A percentile compares a stretch with the other conserved stretches of the same genome.
Evolutionary conservation across 2,329 filamentous ascomycete species (phyloP).

Genomic region (Tolypocladium capitatum): DNA sequence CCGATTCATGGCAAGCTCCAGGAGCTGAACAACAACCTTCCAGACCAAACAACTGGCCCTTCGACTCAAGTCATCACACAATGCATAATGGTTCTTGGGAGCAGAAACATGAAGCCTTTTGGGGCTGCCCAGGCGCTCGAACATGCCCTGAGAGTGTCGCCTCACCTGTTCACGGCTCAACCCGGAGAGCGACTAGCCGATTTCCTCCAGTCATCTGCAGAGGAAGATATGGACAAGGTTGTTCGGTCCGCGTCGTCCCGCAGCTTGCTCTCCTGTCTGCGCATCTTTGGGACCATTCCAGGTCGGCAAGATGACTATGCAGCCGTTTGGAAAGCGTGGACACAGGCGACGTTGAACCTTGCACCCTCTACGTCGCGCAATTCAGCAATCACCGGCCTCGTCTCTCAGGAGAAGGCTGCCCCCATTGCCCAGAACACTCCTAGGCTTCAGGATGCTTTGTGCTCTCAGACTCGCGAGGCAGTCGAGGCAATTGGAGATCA

Average conservation of each 20-base stretch:
- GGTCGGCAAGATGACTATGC: conserved; percentile 23
- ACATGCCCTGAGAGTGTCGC: conserved; percentile 22
- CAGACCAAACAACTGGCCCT: conserved; percentile 17
- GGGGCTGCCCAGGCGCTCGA: conserved; percentile 36
- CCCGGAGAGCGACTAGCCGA: conserved; percentile 23
- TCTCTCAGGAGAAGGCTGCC: conserved; percentile 29
- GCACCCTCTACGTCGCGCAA: conserved; percentile 9
- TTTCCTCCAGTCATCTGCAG: conserved; percentile 35
- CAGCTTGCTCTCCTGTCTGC: conserved; percentile 53
- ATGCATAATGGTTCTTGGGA: conserved; percentile 29
- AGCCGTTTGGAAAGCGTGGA: conserved; percentile 31
- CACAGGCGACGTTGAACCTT: conserved; percentile 25
- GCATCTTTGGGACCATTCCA: conserved; percentile 34
- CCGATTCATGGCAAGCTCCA: conserved; percentile 25
- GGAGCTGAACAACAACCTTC: conserved; percentile 5
- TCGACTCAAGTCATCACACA: conserved; percentile 18
- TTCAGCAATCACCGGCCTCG: conserved; percentile 27
- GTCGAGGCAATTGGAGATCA: conserved; percentile 17
- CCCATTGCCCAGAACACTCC: conserved; percentile 23
- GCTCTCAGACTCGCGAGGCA: conserved; percentile 25
- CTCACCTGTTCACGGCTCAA: conserved; percentile 25
- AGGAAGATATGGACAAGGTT: conserved; percentile 42
- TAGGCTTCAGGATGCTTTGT: conserved; percentile 34
- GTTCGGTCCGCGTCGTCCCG: conserved; percentile 55
- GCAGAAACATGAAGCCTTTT: conserved; percentile 43